Percentiles rank a stretch among this genome's conserved stretches.
Evolutionary conservation across 441 rosid species (phyloP).

Genomic region (Viola pubescens): DNA sequence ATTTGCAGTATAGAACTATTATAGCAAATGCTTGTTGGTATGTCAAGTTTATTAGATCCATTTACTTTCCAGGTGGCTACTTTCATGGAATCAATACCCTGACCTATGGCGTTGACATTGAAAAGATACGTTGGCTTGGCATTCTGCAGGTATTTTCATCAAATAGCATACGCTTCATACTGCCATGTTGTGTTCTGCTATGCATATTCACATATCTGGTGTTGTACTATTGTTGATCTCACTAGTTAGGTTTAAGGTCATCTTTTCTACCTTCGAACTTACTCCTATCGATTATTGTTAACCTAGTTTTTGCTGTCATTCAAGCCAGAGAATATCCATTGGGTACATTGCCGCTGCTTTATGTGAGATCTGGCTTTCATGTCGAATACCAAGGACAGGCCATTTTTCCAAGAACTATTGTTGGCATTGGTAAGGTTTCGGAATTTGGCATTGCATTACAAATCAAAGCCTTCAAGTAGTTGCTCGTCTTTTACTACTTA

Average conservation of each 20-base stretch:
- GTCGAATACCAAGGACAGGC: slow-evolving; percentile 14
- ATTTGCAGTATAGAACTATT: neutral
- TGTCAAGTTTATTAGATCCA: neutral
- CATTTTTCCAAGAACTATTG: slow-evolving; percentile 19
- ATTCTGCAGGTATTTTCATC: slow-evolving; percentile 26
- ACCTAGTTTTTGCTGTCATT: slow-evolving; percentile 19
- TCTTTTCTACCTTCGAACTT: neutral
- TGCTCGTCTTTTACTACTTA: no score
- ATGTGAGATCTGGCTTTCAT: slow-evolving; percentile 31
- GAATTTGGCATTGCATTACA: neutral
- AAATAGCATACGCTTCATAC: neutral
- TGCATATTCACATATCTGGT: neutral
- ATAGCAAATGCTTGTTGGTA: neutral
- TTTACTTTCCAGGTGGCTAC: slow-evolving; percentile 23
- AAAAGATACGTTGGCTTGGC: slow-evolving; percentile 26
- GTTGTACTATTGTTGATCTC: neutral
- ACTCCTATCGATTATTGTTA: neutral
- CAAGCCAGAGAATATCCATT: slow-evolving; percentile 31
- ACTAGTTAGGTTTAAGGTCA: neutral
- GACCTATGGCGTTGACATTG: slow-evolving; percentile 28
- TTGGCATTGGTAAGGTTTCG: slow-evolving; percentile 24
- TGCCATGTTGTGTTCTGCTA: neutral
- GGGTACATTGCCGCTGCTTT: slow-evolving; percentile 26
- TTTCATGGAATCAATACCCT: slow-evolving; percentile 26
- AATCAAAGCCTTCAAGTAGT: no score